These are phyloP conservation scores for Clonostachys byssicola DNA, from an alignment of 2,329 filamentous ascomycete species.

Conservation along the genomic window DNA sequence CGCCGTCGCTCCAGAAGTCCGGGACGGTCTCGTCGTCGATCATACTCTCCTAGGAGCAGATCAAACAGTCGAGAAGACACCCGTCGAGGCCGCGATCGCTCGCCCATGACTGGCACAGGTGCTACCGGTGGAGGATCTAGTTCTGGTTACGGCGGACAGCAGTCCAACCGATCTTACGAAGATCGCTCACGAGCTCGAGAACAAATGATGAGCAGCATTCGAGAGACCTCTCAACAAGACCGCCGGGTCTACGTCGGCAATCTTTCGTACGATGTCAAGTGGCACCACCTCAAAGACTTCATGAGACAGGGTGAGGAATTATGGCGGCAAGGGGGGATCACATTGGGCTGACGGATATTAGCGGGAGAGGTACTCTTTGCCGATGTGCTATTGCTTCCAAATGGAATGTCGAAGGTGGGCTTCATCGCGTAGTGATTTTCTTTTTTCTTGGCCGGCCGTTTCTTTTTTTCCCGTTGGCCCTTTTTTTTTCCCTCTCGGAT, in stretches of 20 bases:
- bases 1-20: constrained; percentile 84
- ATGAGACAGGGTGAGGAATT: constrained; percentile 90
- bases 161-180: constrained; percentile 73
- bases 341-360: constrained; percentile 43
- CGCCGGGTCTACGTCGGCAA: constrained; percentile 99
- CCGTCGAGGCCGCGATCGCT: constrained; percentile 70
- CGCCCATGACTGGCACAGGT: constrained; percentile 78
- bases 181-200: constrained; percentile 81
- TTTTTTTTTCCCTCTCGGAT: constrained; percentile 33
- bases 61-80: constrained; percentile 74
- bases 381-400: constrained; percentile 98
- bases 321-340: constrained; percentile 13
- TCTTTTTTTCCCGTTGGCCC: constrained; percentile 57
- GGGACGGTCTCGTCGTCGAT: constrained; percentile 66
- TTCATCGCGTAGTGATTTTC: constrained; percentile 79
- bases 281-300: constrained; percentile 99
- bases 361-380: constrained; percentile 99
- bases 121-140: constrained; percentile 67
- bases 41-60: constrained; percentile 74
- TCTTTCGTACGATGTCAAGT: constrained; percentile 98
- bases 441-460: constrained; percentile 55
- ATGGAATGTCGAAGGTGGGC: constrained; percentile 99
- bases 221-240: constrained; percentile 96
- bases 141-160: constrained; percentile 55
- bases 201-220: constrained; percentile 92